Base-by-base conservation (phyloP, 2,329 filamentous ascomycete species). In the Dryadomyces quercus-mongolicae region DNA sequence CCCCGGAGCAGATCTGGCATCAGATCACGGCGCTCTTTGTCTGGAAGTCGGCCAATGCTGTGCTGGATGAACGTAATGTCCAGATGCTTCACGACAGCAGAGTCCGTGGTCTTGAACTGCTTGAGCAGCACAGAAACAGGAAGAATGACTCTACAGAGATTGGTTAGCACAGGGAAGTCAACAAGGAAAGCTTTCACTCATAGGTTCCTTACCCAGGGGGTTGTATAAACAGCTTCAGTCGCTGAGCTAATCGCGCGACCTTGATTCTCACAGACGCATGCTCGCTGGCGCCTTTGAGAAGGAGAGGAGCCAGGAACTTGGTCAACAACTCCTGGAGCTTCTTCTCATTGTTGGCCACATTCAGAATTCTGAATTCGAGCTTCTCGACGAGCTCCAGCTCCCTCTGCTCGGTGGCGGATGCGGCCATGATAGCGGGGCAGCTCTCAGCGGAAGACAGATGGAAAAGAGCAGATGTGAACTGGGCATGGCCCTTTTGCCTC, bases 61-160 rank as follows among this genome's bases (percentile, higher is more conserved):
- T 95, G 88, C 63, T 94, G 88, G 42, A 96, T 86, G 65, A 95
- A 95, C 18, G 86, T 76, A 44, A 97, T 73, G 68, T 97, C 91
- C 61, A 96, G 86, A 65, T 95, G 88, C 59, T 88, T 85, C 59
- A 98, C 81, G 42, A 96, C 75, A 1, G 84, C 74, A 13, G 84
- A 85, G 43, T 82, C 75, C 42, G 81, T 81, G 21, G 87, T 81
- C 67, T 94, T 95, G 75, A 95, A 96, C 67, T 97, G 93, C 61
- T 90, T 85, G 54, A 97, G 69, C 18, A 98, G 75, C 16, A 84
- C 81, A n/a, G 81, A 78, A 13, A 97, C 90, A 0, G 93, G 93
- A 6, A 98, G 74, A 53, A 91, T 76, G 59, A 96, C 82, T 50
- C 77, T 78, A 58, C 58, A 13, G 9, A 43, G 34, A 46, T 2